Base-by-base conservation (phyloP, 2,329 filamentous ascomycete species). In the Xylariaceae sp. region DNA sequence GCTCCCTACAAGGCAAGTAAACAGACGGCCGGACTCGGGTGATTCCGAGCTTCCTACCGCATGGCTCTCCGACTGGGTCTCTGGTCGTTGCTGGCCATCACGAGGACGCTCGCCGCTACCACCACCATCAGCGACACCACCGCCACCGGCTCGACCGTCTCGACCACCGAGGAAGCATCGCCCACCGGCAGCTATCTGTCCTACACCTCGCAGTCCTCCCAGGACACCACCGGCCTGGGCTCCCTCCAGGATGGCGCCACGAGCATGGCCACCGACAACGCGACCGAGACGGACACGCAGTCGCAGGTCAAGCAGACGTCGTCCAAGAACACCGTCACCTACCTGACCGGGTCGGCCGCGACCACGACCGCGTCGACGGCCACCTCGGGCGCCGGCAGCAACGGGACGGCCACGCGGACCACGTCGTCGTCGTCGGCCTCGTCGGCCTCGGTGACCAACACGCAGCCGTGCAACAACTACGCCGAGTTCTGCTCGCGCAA, bases 401-500 rank as follows among this genome's bases (percentile, higher is more conserved):
- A n/a, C n/a, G n/a, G n/a, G n/a, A n/a, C n/a, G n/a, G n/a, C n/a
- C n/a, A 23, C 21, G 21, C 21, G 59, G 25, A 67, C 64, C 43
- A 52, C 58, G 32, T 48, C 60, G 12, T 59, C 53, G n/a, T 69
- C 64, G 23, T 56, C 57, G 23, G 65, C 68, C 10, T 56, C 63
- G 9, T 54, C 55, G 11, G 58, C 54, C 3, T 42, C 45, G 32
- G 68, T 79, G 1, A 75, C 72, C 29, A 90, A 89, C 57, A 89
- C 83, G 0, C 77, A 77, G 38, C 78, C 83, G 4, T 93, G 86
- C 67, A 93, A 93, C 59, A 77, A 78, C 55, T 77, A 84, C 46
- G 61, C 80, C 16, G 83, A 90, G 58, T 78, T 92, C 49, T 93
- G 86, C 64, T 61, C 60, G 5, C 75, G 84, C 38, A 79, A 76